Percentiles rank a stretch among this genome's conserved stretches.
Conservation (phyloP, 208 protist genomes). For the Trypanosoma conorhini region DNA sequence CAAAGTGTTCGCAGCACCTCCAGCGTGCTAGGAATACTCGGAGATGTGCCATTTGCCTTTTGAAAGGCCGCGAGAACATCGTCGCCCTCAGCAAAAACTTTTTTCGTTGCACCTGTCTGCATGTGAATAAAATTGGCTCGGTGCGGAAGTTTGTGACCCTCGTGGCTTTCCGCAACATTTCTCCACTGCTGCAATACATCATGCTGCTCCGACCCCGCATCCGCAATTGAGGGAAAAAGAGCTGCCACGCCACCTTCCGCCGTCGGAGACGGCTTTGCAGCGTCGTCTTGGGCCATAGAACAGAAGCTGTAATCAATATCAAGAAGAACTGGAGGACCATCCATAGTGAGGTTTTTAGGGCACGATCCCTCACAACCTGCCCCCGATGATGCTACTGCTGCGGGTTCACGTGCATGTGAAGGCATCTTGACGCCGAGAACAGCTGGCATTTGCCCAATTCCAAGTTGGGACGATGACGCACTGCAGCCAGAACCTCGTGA, state of each 20-base stretch:
- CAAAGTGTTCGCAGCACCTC: slow-evolving; percentile 61
- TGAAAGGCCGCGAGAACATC: slow-evolving; percentile 27
- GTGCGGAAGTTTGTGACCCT: slow-evolving; percentile 5
- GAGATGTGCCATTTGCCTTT: slow-evolving; percentile 1
- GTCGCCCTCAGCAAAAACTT: slow-evolving; percentile 1
- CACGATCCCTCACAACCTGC: not conserved
- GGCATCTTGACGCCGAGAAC: slow-evolving; percentile 17
- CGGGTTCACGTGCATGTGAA: slow-evolving; percentile 8
- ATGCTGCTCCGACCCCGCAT: not conserved
- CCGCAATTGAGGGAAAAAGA: slow-evolving; percentile 12
- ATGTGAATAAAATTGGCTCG: not conserved
- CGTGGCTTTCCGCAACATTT: slow-evolving; percentile 20
- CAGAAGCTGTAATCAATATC: slow-evolving; percentile 23
- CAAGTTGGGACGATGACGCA: not conserved
- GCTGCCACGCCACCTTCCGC: not conserved
- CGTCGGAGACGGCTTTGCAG: not conserved
- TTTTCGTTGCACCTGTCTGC: not conserved
- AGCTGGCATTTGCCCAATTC: slow-evolving; percentile 12
- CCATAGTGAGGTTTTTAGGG: not conserved
- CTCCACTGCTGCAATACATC: slow-evolving; percentile 31
- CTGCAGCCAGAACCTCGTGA: not conserved
- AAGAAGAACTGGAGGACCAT: slow-evolving; percentile 12
- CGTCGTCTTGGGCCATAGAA: not conserved
- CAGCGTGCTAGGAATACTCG: slow-evolving; percentile 55
- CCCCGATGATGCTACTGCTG: not conserved